Evolutionary conservation across 331 rosid genomes (phyloP).

Genomic region (Pyrus hybrid): DNA sequence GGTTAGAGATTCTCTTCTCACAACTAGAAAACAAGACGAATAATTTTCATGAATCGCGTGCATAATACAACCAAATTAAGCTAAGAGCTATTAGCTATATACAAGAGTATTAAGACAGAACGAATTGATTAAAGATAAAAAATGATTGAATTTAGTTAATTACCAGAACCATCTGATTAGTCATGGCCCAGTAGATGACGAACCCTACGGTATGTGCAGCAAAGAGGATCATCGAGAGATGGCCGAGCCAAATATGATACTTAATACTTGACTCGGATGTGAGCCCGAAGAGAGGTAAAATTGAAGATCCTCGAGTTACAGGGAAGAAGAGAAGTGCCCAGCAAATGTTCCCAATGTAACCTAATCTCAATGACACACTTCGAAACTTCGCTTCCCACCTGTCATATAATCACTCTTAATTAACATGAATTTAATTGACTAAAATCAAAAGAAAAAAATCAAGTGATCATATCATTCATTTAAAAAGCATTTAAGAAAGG

Average conservation of each 20-base stretch:
- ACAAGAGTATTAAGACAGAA: background rate
- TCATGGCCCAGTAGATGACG: conserved; percentile 54
- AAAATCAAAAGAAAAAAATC: background rate
- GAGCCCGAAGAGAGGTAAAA: conserved; percentile 48
- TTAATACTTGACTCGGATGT: conserved; percentile 63
- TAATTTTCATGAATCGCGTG: background rate
- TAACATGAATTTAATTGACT: background rate
- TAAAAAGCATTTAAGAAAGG: background rate
- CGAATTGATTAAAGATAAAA: background rate
- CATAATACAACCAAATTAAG: background rate
- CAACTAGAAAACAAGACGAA: background rate
- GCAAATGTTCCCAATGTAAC: conserved; percentile 60
- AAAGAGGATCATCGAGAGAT: conserved; percentile 51
- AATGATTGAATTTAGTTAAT: background rate
- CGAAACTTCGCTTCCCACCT: conserved; percentile 67
- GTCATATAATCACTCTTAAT: background rate
- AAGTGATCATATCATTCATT: background rate
- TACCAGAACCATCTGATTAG: conserved; percentile 38
- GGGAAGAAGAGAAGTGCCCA: conserved; percentile 81
- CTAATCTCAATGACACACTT: conserved; percentile 57
- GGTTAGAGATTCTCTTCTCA: background rate
- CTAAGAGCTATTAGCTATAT: background rate
- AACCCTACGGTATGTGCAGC: conserved; percentile 45
- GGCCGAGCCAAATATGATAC: conserved; percentile 71
- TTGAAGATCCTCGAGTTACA: conserved; percentile 53